phyloP scores from a whole-genome alignment of 2,329 filamentous ascomycete species.

The Pseudogymnoascus sp. region DNA sequence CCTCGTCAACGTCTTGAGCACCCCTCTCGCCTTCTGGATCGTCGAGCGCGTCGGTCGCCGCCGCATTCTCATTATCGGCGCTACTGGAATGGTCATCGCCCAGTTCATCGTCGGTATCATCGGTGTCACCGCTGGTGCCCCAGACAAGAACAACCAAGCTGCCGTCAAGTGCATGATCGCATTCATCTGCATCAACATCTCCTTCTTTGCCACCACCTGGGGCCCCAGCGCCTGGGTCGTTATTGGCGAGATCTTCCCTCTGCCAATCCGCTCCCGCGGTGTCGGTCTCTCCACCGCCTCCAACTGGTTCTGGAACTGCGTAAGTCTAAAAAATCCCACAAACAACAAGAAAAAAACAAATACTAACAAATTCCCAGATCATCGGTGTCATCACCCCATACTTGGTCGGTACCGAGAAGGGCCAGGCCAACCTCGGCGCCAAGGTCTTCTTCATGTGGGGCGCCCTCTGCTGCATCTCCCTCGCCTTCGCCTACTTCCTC shows the following conservation, averaged over 20 bases:
- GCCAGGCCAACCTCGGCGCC: constrained; percentile 59
- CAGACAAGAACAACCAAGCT: constrained; percentile 44
- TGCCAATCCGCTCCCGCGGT: constrained; percentile 78
- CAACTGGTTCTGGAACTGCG: constrained; percentile 85
- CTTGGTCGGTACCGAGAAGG: constrained; percentile 52
- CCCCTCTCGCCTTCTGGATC: constrained; percentile 77
- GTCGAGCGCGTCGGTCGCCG: constrained; percentile 79
- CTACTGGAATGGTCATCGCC: constrained; percentile 71
- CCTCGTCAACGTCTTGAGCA: constrained; percentile 40
- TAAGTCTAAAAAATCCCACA: neutral
- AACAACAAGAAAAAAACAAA: neutral
- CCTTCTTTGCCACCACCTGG: constrained; percentile 85
- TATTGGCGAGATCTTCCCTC: constrained; percentile 81
- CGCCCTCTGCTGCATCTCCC: constrained; percentile 46
- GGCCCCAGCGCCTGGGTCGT: constrained; percentile 73
- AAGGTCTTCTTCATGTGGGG: constrained; percentile 66
- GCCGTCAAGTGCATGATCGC: constrained; percentile 66
- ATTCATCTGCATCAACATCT: constrained; percentile 86
- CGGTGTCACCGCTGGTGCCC: constrained; percentile 43
- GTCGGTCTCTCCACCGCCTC: constrained; percentile 77
- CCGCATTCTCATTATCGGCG: constrained; percentile 70
- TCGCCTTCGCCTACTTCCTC: constrained; percentile 51
- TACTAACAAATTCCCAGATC: constrained; percentile 46
- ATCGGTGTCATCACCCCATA: constrained; percentile 64
- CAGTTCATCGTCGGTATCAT: constrained; percentile 77